Evolutionary conservation across 495 filamentous ascomycete species (phyloP).

Genomic region (Usnea hakonensis): DNA sequence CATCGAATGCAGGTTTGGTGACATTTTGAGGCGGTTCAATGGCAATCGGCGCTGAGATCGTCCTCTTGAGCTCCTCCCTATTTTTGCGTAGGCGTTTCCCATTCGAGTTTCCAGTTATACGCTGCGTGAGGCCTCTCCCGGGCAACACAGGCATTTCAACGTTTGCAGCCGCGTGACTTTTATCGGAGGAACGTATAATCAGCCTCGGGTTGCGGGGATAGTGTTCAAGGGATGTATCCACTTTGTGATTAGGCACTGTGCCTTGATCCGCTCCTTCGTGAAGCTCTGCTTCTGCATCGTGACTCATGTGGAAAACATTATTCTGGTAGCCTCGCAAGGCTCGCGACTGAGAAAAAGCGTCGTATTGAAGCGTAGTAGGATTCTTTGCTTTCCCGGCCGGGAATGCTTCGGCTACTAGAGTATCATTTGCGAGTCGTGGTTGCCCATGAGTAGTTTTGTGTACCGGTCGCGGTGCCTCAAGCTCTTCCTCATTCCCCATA

Average conservation of each 20-base stretch:
- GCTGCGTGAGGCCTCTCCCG: constrained; percentile 17
- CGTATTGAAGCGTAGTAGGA: background rate
- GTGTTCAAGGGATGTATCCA: background rate
- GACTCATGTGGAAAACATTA: background rate
- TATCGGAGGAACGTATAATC: background rate
- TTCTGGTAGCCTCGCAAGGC: background rate
- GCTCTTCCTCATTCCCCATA: background rate
- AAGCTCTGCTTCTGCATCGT: background rate
- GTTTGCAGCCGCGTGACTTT: background rate
- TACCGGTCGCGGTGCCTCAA: background rate
- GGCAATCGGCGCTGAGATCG: constrained; percentile 18
- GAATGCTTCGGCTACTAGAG: background rate
- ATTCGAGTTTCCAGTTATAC: constrained; percentile 9
- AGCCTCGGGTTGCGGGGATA: background rate
- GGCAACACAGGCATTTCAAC: background rate
- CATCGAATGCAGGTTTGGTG: constrained; percentile 45
- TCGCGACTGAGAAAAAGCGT: background rate
- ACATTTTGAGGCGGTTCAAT: constrained; percentile 39
- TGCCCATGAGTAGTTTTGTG: background rate
- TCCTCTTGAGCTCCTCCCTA: constrained; percentile 19
- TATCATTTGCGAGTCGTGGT: background rate
- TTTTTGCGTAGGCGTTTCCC: constrained; percentile 7
- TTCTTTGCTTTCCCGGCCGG: background rate
- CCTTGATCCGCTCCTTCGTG: background rate
- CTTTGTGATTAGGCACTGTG: background rate